Evolutionary conservation across 257 asterid genomes (phyloP).

Genomic region (Solanum bukasovii): DNA sequence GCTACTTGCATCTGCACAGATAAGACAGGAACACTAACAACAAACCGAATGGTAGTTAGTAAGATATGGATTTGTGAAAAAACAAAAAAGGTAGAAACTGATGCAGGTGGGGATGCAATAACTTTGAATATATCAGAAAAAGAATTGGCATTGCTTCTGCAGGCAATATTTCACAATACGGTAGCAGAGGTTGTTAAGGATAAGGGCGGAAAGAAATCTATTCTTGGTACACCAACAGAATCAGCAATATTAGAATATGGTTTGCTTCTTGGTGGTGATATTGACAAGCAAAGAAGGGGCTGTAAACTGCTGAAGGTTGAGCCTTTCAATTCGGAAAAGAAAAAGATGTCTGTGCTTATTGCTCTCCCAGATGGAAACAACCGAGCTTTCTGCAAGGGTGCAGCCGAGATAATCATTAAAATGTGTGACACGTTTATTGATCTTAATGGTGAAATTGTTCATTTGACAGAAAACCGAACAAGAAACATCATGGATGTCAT

Average conservation of each 20-base stretch:
- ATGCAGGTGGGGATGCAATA: conserved; percentile 12
- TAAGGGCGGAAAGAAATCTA: conserved; percentile 40
- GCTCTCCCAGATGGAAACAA: conserved; percentile 33
- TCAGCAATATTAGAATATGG: conserved; percentile 61
- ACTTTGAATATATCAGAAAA: conserved; percentile 23
- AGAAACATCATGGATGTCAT: conserved; percentile 28
- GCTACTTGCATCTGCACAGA: conserved; percentile 72
- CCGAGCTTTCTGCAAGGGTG: conserved; percentile 62
- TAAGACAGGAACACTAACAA: conserved; percentile 75
- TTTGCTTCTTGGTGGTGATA: conserved; percentile 26
- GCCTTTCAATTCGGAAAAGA: conserved; percentile 68
- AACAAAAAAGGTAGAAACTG: conserved; percentile 24
- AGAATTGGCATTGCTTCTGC: conserved; percentile 19
- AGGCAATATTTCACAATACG: conserved; percentile 55
- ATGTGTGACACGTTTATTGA: conserved; percentile 46
- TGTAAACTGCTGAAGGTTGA: conserved; percentile 40
- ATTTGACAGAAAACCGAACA: conserved; percentile 38
- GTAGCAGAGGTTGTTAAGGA: conserved; percentile 54
- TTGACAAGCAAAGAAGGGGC: conserved; percentile 13
- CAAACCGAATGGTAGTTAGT: conserved; percentile 68
- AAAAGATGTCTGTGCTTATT: conserved; percentile 68
- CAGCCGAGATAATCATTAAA: conserved; percentile 48
- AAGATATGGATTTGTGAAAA: conserved; percentile 62
- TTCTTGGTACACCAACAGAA: conserved; percentile 80
- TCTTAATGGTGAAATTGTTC: conserved; percentile 36